Conservation (phyloP, 352 stramenopile genomes). For the Phytopythium helicoides region DNA sequence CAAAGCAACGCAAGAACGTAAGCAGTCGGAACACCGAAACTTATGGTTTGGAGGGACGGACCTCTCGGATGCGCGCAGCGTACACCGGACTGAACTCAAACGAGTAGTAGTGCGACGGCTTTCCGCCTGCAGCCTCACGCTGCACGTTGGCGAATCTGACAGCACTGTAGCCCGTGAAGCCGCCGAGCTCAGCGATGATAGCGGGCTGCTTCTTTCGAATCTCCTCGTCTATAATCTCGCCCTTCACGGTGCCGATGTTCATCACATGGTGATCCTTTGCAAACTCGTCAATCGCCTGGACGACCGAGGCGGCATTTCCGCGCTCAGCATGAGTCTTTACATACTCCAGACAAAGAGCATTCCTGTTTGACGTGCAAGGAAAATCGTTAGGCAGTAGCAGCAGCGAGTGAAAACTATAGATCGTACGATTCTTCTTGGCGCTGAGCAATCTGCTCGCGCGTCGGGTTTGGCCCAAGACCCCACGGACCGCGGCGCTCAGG, state of each 20-base stretch:
- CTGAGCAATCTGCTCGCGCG: constrained; percentile 7
- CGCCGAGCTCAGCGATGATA: constrained; percentile 42
- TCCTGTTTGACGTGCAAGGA: too few relatives aligned
- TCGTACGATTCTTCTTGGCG: constrained; percentile 14
- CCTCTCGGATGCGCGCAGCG: constrained; percentile 22
- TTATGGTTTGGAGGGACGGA: constrained; percentile 2
- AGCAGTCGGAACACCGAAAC: not conserved
- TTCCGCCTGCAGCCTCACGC: constrained; percentile 23
- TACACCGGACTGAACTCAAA: constrained; percentile 42
- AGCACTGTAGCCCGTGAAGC: constrained; percentile 41
- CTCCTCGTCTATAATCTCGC: constrained; percentile 20
- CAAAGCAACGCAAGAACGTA: not conserved
- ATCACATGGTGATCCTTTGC: constrained; percentile 27
- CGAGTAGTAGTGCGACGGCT: constrained; percentile 37
- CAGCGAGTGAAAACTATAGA: not conserved
- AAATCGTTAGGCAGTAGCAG: too few relatives aligned
- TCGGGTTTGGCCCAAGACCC: not conserved
- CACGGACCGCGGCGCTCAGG: not conserved
- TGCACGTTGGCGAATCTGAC: constrained; percentile 42
- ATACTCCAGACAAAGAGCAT: constrained; percentile 24
- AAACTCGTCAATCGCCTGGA: constrained; percentile 35
- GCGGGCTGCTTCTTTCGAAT: constrained; percentile 31
- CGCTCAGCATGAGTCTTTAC: constrained; percentile 26
- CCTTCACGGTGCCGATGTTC: constrained; percentile 21
- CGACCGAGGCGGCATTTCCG: constrained; percentile 30